Conservation (phyloP, 345 rosid species). For the Cardiospermum halicacabum region DNA sequence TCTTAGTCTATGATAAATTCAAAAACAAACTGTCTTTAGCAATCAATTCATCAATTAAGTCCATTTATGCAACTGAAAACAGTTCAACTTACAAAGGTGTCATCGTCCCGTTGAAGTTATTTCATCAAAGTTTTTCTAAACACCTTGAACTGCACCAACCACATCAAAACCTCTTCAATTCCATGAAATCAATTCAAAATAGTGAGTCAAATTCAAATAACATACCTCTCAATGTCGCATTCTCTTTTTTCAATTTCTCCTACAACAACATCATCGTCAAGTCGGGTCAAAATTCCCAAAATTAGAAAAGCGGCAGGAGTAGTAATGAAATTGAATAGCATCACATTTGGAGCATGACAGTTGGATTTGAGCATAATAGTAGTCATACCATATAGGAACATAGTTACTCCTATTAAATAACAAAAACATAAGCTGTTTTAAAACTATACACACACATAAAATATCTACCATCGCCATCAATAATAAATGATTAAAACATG, state of each 20-base stretch:
- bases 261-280: constrained; percentile 16
- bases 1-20: constrained; percentile 41
- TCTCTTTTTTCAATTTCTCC: constrained; percentile 75
- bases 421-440: constrained; percentile 2
- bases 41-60: constrained; percentile 3
- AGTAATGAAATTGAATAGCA: constrained; percentile 82
- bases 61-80: neutral
- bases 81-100: constrained; percentile 40
- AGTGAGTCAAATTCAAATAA: neutral
- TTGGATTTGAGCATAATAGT: constrained; percentile 65
- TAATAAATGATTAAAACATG: neutral
- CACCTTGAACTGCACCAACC: constrained; percentile 61
- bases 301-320: constrained; percentile 50
- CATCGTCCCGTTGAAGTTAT: constrained; percentile 85
- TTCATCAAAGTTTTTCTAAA: constrained; percentile 89
- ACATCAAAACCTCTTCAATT: neutral
- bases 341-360: constrained; percentile 79
- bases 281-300: neutral
- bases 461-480: neutral
- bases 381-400: constrained; percentile 74
- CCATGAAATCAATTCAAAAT: neutral
- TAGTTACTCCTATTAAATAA: constrained; percentile 61
- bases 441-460: neutral
- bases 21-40: neutral
- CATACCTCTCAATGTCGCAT: constrained; percentile 68